These are phyloP conservation scores for Mortierella alpina DNA, from an alignment of 192 early-diverging fungal species.

Conservation along the genomic window DNA sequence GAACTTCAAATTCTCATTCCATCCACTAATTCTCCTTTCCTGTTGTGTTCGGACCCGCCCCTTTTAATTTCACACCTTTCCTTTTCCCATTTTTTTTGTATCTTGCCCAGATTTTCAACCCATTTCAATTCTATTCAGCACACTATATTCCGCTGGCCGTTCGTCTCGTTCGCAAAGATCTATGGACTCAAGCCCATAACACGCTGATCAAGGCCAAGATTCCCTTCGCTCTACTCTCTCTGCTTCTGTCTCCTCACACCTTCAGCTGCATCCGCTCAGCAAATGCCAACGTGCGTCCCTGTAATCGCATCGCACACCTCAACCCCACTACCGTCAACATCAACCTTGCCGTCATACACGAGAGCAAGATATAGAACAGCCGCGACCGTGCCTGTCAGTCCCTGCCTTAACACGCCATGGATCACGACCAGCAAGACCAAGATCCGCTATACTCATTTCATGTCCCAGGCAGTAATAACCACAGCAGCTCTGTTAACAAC, in stretches of 20 bases:
- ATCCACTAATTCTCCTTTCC: too few relatives aligned
- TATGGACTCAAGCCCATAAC: neutral
- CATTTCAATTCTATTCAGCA: neutral
- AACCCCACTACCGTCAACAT: neutral
- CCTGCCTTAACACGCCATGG: constrained; percentile 4
- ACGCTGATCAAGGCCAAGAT: constrained; percentile 8
- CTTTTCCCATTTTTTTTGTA: neutral
- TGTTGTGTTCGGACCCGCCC: neutral
- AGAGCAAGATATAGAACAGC: neutral
- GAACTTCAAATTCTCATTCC: too few relatives aligned
- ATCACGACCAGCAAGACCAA: constrained; percentile 14
- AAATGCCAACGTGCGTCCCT: constrained; percentile 9
- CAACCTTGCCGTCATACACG: neutral
- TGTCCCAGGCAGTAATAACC: neutral
- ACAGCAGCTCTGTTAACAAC: neutral
- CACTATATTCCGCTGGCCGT: neutral
- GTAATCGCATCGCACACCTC: neutral
- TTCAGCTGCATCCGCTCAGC: neutral
- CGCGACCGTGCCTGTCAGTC: neutral
- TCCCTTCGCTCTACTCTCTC: neutral
- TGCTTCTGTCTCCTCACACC: neutral
- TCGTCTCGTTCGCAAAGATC: neutral
- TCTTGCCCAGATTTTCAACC: neutral
- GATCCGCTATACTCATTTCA: constrained; percentile 14
- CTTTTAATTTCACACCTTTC: neutral